These are phyloP conservation scores for Boletus subcaerulescens DNA, from an alignment of 768 basidiomycete genomes.

Conservation along the genomic window DNA sequence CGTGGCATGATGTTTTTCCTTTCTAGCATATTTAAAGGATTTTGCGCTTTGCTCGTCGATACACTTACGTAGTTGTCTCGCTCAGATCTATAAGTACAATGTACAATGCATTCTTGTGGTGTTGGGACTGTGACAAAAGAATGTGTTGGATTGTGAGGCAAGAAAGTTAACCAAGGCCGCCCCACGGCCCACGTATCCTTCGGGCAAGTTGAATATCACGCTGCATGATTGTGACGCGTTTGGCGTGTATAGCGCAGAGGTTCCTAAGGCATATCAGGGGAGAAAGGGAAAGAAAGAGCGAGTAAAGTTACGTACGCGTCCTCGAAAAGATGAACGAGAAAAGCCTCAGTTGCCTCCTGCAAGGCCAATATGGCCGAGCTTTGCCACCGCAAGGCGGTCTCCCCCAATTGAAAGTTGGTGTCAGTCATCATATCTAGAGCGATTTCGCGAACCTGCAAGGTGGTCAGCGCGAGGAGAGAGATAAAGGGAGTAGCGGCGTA, in stretches of 20 bases:
- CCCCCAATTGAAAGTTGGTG: conserved; percentile 54
- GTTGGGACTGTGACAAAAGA: not conserved
- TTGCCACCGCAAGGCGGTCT: conserved; percentile 84
- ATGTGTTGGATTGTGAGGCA: not conserved
- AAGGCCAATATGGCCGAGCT: conserved; percentile 89
- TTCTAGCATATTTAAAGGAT: conserved; percentile 10
- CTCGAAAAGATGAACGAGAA: conserved; percentile 93
- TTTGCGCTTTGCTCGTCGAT: conserved; percentile 11
- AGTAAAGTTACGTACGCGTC: conserved; percentile 75
- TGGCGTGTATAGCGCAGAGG: conserved; percentile 95
- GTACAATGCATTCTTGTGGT: conserved; percentile 26
- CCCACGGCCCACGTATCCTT: conserved; percentile 90
- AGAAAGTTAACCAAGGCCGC: conserved; percentile 53
- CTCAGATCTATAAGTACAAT: conserved; percentile 24
- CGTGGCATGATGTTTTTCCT: conserved; percentile 6
- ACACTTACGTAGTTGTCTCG: conserved; percentile 3
- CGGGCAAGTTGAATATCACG: conserved; percentile 95
- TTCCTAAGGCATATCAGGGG: conserved; percentile 52
- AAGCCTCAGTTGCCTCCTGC: conserved; percentile 96
- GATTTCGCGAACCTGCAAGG: conserved; percentile 87
- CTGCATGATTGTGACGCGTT: conserved; percentile 97
- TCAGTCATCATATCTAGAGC: conserved; percentile 87
- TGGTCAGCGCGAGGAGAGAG: not conserved
- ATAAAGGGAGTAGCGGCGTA: conserved; percentile 39
- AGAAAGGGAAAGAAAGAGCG: not conserved